Evolutionary conservation across 805 yeast genomes (phyloP).

Genomic region (Lipomyces mesembrius): DNA sequence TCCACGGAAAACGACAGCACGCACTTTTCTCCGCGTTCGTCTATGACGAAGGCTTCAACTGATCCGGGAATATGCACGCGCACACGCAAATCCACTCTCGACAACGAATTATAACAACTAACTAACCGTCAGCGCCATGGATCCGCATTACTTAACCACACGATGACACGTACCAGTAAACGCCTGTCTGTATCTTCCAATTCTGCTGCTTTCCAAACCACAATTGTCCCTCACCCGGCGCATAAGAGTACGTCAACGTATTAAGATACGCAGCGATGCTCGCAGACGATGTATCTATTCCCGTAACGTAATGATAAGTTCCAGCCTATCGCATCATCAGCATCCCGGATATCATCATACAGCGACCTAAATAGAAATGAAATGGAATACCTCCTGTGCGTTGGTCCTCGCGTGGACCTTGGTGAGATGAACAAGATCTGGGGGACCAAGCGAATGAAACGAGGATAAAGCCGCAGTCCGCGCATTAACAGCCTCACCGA

Average conservation of each 20-base stretch:
- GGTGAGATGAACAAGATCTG: conserved; percentile 65
- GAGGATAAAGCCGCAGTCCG: conserved; percentile 52
- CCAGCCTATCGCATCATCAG: conserved; percentile 44
- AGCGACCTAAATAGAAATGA: conserved; percentile 52
- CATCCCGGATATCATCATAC: background rate
- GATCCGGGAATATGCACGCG: conserved; percentile 60
- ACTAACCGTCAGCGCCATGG: background rate
- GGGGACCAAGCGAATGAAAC: conserved; percentile 68
- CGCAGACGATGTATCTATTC: conserved; percentile 58
- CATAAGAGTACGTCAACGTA: conserved; percentile 50
- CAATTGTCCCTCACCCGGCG: conserved; percentile 59
- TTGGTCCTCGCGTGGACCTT: conserved; percentile 50
- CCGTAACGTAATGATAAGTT: conserved; percentile 59
- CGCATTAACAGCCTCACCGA: conserved; percentile 59
- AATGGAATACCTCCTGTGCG: conserved; percentile 53
- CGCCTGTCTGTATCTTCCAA: conserved; percentile 52
- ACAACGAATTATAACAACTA: conserved; percentile 69
- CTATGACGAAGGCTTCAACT: conserved; percentile 48
- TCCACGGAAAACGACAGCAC: background rate
- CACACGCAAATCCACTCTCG: conserved; percentile 74
- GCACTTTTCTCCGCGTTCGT: conserved; percentile 48
- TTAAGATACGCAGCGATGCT: conserved; percentile 62
- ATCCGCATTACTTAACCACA: background rate
- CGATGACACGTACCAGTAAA: conserved; percentile 44
- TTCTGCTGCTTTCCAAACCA: conserved; percentile 70